Evolutionary conservation across 495 filamentous ascomycete species (phyloP), one percentile per base, ranked within the genome.

Genomic region (Thermothielavioides terrestris): DNA sequence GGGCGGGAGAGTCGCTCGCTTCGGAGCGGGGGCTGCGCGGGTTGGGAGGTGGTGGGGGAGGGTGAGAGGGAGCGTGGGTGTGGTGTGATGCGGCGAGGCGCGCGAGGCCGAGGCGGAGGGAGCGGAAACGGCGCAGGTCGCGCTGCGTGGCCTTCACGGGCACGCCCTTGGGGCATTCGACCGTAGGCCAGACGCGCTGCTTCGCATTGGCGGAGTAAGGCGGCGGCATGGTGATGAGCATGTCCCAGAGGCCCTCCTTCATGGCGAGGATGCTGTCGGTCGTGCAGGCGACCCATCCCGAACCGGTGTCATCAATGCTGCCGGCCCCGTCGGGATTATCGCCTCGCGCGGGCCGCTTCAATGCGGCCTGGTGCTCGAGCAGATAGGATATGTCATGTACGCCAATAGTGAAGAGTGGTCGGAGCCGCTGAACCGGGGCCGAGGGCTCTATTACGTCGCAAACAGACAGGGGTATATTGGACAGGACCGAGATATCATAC

Each of bases 271-370:
- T 85, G 58, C 82, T 89, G 64, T 98, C 92, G 20, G 92, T 97
- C 26, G 90, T 92, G 64, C 90, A 96, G 1, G 92, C 92, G 38
- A 95, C 79, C 90, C 89, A 97, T 11, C 86, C 82, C 1, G 78
- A 72, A 10, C 77, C 76, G 20, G 68, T 62, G 30, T 82, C 83
- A 11, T 73, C 67, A 15, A 52, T 38, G 39, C 42, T 32, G 23
- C 45, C 43, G 6, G 52, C 39, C 12, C 50, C 46, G 38, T 59
- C 50, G 12, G 49, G 47, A 22, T 64, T 59, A 10, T 60, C 50
- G 45, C 48, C 55, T 11, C 49, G 59, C 40, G 39, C 50, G 41
- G 41, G 45, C 3, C 42, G 52, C 42, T 68, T 72, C 34, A 65
- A 55, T 15, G 65, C 58, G 11, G 66, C 67, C 25, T 71, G 61